Evolutionary conservation across 106 monocot species (phyloP).

Genomic region (Amphibolis antarctica): DNA sequence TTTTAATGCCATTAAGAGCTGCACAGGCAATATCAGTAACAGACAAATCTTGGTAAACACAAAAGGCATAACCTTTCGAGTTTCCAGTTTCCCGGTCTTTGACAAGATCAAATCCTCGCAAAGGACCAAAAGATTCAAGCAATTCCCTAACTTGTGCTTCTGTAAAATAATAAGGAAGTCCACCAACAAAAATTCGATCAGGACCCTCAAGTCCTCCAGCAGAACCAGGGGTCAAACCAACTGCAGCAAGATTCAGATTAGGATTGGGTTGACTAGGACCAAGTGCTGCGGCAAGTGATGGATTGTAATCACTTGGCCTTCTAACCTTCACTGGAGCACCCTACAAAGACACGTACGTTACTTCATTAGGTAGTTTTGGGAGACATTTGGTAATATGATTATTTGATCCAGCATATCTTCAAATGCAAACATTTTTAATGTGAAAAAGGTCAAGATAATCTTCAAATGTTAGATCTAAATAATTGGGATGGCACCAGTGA

Average conservation of each 20-base stretch:
- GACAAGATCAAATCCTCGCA: constrained; percentile 24
- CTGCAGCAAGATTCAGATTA: constrained; percentile 48
- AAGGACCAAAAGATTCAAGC: constrained; percentile 56
- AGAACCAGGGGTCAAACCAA: constrained; percentile 51
- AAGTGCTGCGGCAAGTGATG: constrained; percentile 36
- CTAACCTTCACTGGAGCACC: constrained; percentile 26
- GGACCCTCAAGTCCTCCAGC: constrained; percentile 62
- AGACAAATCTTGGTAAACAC: constrained; percentile 24
- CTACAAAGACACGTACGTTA: too few species aligned
- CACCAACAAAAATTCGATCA: constrained; percentile 60
- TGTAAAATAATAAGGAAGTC: constrained; percentile 67
- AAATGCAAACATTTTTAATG: too few species aligned
- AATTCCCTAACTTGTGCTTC: constrained; percentile 63
- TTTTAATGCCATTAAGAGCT: constrained; percentile 29
- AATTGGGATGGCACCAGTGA: too few species aligned
- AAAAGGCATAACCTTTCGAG: constrained; percentile 30
- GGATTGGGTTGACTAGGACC: constrained; percentile 60
- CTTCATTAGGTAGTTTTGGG: too few species aligned
- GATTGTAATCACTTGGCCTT: constrained; percentile 30
- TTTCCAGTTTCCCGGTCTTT: constrained; percentile 30
- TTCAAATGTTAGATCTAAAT: not conserved
- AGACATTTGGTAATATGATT: too few species aligned
- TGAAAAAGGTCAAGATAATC: not conserved
- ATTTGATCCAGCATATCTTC: too few species aligned
- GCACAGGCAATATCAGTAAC: constrained; percentile 30